Base-by-base conservation (phyloP, 2,329 filamentous ascomycete species). In the Phialocephala subalpina region DNA sequence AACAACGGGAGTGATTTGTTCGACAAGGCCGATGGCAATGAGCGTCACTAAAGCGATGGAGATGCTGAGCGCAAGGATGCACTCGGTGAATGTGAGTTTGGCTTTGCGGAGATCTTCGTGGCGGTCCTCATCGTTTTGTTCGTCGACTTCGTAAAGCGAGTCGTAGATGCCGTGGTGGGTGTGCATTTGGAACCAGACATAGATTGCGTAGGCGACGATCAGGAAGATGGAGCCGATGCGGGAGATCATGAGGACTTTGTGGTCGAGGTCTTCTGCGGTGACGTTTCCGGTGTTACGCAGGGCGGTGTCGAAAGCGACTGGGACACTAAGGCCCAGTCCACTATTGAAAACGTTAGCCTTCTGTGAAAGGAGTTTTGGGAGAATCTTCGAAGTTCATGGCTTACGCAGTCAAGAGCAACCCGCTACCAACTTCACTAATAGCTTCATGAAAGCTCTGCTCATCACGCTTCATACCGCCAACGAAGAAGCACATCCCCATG, bases 401-500 rank as follows among this genome's bases (percentile, higher is more conserved):
- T 47, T 87, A 92, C 80, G 92, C 92, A 63, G 93, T 92, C 60
- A 97, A 82, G 33, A 97, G 82, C 58, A 97, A 78, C 0, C 91
- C 92, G 56, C 86, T 92, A 18, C 92, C 93, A 11, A 91, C 91
- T 78, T 97, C 93, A 70, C 89, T 92, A 62, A 97, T 86, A 3
- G 89, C 88, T 65, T 90, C 87, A 74, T 91, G 90, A 75, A 97
- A 96, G 16, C 81, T 82, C 71, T 93, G 87, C 70, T 91, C 87
- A 6, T 91, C 83, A 33, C 89, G 86, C 62, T 83, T 82, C 49
- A 96, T 71, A 12, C 93, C 93, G 47, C 92, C 92, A 25, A 88
- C 85, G 68, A 95, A 87, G 81, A 97, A 97, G 77, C 92, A 96
- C 60, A 90, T 74, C 0, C 93, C 93, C 36, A 97, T n/a, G n/a